Evolutionary conservation across 129 eudicot genomes (phyloP), one percentile per base, ranked within the genome.

Genomic region (Centrapalus pauciflorus): DNA sequence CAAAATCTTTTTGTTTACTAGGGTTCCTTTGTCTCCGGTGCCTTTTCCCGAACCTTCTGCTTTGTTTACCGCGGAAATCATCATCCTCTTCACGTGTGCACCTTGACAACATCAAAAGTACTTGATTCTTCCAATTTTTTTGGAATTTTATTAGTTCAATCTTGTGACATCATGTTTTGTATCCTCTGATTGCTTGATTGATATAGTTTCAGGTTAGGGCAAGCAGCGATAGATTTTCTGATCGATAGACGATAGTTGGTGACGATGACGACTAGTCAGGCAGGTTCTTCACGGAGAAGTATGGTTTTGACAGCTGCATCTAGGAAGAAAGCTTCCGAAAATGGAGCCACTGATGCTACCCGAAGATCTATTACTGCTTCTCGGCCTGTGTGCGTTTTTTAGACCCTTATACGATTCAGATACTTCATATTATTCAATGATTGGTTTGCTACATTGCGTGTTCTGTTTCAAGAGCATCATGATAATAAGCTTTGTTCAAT

Each of bases 201-300:
- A 56, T 55, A 10, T 26, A 28, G 40, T 25, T 35, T 54, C 64
- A 55, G 52, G 37, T n/a, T 28, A 49, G 43, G 4, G 38, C 45
- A 11, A 69, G 7, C 12, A 69, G 41, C 16, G 4, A 17, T 28
- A 32, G 27, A 54, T 55, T 34, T 55, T n/a, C n/a, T 27, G 66
- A 29, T 43, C 43, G 29, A 20, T 69, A 38, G 45, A 28, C 43
- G 29, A 20, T 69, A 38, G 45, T 29, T 69, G 67, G 79, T 61
- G 49, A 49, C 49, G 63, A 87, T 80, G 90, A 60, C 69, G 71
- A 52, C 79, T 71, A 82, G 93, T 74, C 84, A 82, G 69, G 49
- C 87, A 17, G 73, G 81, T 66, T 73, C 88, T 17, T 67, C 89
- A 25, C 63, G 96, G 77, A 82, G 84, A 38, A 91, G 95, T 70